Evolutionary conservation across 495 filamentous ascomycete species (phyloP).

Genomic region (Pyronema domesticum): DNA sequence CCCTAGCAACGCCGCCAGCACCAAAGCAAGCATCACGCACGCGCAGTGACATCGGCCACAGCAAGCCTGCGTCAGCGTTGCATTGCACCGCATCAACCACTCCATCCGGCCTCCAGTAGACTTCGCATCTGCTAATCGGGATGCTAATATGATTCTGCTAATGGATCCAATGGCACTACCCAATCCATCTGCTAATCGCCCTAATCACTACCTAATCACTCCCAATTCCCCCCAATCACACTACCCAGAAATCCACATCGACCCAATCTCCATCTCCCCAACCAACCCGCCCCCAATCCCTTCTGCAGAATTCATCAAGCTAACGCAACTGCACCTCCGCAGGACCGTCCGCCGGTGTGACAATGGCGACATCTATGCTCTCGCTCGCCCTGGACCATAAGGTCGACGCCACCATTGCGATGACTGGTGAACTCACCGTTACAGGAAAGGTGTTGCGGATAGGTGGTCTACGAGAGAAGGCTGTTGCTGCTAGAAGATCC

Average conservation of each 20-base stretch:
- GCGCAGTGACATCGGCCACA: too few relatives aligned
- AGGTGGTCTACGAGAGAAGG: constrained; percentile 92
- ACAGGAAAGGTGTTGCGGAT: constrained; percentile 95
- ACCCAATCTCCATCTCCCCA: too few relatives aligned
- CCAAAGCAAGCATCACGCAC: too few relatives aligned
- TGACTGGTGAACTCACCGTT: constrained; percentile 96
- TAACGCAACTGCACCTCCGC: constrained; percentile 14
- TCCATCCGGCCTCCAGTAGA: too few relatives aligned
- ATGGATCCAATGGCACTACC: too few relatives aligned
- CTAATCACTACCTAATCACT: too few relatives aligned
- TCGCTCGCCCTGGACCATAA: constrained; percentile 62
- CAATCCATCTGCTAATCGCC: too few relatives aligned
- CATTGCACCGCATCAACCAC: background rate
- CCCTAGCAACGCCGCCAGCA: too few relatives aligned
- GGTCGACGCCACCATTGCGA: constrained; percentile 75
- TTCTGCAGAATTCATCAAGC: background rate
- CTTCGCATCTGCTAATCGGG: too few relatives aligned
- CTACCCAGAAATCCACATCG: background rate
- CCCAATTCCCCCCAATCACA: background rate
- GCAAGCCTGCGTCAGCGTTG: background rate
- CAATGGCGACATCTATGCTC: constrained; percentile 86
- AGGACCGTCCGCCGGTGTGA: constrained; percentile 82
- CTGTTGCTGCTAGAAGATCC: constrained; percentile 85
- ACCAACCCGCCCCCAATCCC: background rate
- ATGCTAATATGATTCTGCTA: too few relatives aligned